Evolutionary conservation across 2,329 filamentous ascomycete genomes (phyloP), one percentile per base, ranked within the genome.

Genomic region (Juglanconis sp.): DNA sequence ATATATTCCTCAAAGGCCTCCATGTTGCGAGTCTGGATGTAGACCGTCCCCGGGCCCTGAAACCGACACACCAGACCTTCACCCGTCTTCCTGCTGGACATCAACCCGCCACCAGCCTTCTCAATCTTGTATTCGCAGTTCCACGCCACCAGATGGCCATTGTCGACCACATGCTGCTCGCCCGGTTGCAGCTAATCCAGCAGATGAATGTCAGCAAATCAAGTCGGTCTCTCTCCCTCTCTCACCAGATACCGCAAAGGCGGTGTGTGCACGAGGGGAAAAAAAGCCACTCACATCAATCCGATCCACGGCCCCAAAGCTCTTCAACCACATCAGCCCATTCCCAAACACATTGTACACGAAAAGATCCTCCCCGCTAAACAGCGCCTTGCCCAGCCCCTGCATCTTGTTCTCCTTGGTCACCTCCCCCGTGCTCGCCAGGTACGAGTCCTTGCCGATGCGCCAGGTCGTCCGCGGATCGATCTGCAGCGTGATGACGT

Each of bases 81-180:
- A 9, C 65, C 65, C 1, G 65, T 65, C 57, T 64, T 64, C 4
- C 63, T n/a, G 56, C 62, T 60, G 44, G 47, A 60, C 62, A 65
- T 63, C 9, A 58, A 17, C 15, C 64, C 64, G 17, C 64, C 64
- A 11, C 64, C 65, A n/a, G 65, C 65, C 53, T 64, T 66, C 50
- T 67, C 65, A 30, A 66, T 65, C 42, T 51, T 65, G 55, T 67
- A 66, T 36, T 66, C 62, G 57, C 63, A 66, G 60, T 53, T 65
- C 65, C 65, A 67, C n/a, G 65, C 65, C 7, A 67, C 65, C 9
- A 67, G 62, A 17, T 67, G 65, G 31, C 64, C 64, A 31, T 66
- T 66, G 32, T 66, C 64, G 3, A 67, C 65, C 47, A 65, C 65
- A 40, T 67, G 65, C 51, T 67, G 62, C 57, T 67, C 62, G 9